Evolutionary conservation across 192 early-diverging fungal genomes (phyloP).

Genomic region (Glomus cerebriforme): DNA sequence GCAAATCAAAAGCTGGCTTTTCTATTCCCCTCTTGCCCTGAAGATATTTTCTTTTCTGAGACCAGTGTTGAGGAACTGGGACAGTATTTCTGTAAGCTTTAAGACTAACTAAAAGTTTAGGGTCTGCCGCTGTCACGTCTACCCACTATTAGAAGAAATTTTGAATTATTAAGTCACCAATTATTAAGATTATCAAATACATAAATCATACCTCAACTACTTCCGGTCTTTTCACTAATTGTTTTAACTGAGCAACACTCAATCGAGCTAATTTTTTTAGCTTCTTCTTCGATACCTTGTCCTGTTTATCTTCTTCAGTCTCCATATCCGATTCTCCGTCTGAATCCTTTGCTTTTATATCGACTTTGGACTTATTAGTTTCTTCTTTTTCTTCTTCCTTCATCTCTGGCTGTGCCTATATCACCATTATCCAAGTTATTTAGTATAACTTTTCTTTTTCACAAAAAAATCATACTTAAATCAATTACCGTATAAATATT

Average conservation of each 20-base stretch:
- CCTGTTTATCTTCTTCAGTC: slow-evolving; percentile 39
- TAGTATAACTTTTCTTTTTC: neutral
- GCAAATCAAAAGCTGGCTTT: slow-evolving; percentile 92
- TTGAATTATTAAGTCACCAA: neutral
- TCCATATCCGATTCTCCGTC: slow-evolving; percentile 38
- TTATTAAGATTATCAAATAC: neutral
- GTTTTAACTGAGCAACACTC: slow-evolving; percentile 91
- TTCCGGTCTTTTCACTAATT: slow-evolving; percentile 87
- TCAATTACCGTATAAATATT: neutral
- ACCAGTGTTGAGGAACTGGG: slow-evolving; percentile 94
- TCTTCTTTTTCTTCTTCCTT: slow-evolving; percentile 30
- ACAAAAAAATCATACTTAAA: neutral
- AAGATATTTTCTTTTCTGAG: slow-evolving; percentile 94
- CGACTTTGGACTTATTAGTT: neutral
- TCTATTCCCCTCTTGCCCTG: slow-evolving; percentile 97
- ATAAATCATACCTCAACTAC: slow-evolving; percentile 78
- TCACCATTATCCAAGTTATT: slow-evolving; percentile 5
- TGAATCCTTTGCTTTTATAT: slow-evolving; percentile 24
- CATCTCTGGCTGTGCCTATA: slow-evolving; percentile 8
- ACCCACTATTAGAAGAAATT: slow-evolving; percentile 37
- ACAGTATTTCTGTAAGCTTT: slow-evolving; percentile 93
- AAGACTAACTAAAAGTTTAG: slow-evolving; percentile 84
- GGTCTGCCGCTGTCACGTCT: slow-evolving; percentile 90
- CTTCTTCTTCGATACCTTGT: slow-evolving; percentile 60
- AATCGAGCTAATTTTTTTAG: slow-evolving; percentile 59